Evolutionary conservation across 2,329 filamentous ascomycete genomes (phyloP).

Genomic region (Fusarium chaquense): DNA sequence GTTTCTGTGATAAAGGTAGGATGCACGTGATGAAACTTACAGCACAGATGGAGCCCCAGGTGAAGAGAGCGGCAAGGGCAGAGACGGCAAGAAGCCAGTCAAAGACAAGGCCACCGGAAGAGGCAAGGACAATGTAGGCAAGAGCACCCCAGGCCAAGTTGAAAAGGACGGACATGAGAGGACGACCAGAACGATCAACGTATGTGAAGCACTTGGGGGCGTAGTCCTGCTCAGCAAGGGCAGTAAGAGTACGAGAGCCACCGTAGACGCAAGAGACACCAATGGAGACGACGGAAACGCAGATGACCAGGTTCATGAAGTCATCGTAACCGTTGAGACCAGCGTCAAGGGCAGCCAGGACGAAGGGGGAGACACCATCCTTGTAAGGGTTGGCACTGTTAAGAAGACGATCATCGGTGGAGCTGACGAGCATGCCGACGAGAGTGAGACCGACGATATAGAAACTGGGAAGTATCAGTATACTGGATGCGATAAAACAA

Average conservation of each 20-base stretch:
- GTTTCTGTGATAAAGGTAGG: rapidly evolving
- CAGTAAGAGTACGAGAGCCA: conserved; percentile 66
- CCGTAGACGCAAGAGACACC: conserved; percentile 67
- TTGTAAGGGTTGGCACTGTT: conserved; percentile 44
- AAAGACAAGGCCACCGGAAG: conserved; percentile 65
- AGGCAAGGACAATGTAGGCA: conserved; percentile 60
- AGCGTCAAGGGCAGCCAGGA: conserved; percentile 62
- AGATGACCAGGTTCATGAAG: conserved; percentile 67
- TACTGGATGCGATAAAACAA: conserved; percentile 10
- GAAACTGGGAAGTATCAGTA: conserved; percentile 49
- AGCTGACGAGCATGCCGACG: conserved; percentile 60
- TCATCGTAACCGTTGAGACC: conserved; percentile 61
- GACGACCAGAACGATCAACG: conserved; percentile 66
- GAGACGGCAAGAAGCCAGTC: conserved; percentile 74
- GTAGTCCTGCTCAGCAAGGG: conserved; percentile 68
- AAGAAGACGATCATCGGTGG: conserved; percentile 59
- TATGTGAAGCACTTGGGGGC: conserved; percentile 66
- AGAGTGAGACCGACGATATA: conserved; percentile 64
- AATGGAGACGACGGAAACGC: conserved; percentile 66
- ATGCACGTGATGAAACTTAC: neutral
- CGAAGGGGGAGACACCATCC: conserved; percentile 62
- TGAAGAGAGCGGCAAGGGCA: conserved; percentile 72
- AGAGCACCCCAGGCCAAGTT: conserved; percentile 62
- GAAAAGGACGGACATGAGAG: conserved; percentile 59
- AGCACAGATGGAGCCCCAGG: conserved; percentile 73